Evolutionary conservation across 192 early-diverging fungal genomes (phyloP), one percentile per base, ranked within the genome.

Genomic region (Backusella circina): DNA sequence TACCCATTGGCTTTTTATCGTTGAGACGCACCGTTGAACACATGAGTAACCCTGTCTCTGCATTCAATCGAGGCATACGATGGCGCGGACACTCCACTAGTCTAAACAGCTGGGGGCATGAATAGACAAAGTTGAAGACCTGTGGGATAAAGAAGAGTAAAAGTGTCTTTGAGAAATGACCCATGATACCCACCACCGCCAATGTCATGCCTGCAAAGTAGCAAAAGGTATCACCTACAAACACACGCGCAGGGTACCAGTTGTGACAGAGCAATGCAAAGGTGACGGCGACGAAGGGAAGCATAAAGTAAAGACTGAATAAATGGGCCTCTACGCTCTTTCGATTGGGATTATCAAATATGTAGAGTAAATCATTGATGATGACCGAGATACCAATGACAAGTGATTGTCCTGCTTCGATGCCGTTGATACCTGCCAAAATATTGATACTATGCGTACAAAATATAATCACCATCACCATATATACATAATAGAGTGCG

Each of bases 191-290:
- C 13, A 97, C 95, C 1, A 99, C 98, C 0, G 98, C 96, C 87
- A 99, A 97, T 0, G 94, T 95, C 97, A 99, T 99, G 3, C 98
- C 98, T 2, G 96, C 95, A 91, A 99, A 99, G 74, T 99, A 99
- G 78, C 93, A 93, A 76, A 91, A 98, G 0, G 97, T 98, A 74
- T 99, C 98, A 54, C 98, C 98, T 15, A 95, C 95, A 89, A 99
- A 99, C 9, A 95, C 91, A 1, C 84, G 84, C 2, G 97, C 93
- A 5, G 98, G 98, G 50, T 91, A 96, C 92, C 96, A 95, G 80
- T 99, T 99, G 80, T 96, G 92, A 77, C 86, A 80, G 57, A 98
- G 82, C 41, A 97, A 90, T 0, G 92, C 96, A 18, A 79, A 13
- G 0, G 94, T 95, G 3, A 96, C 97, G 0, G 93, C 93, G 64